Percentiles rank a stretch among this genome's conserved stretches.
Conservation (phyloP, 805 yeast genomes). For the Isabelozyma rhagii region DNA sequence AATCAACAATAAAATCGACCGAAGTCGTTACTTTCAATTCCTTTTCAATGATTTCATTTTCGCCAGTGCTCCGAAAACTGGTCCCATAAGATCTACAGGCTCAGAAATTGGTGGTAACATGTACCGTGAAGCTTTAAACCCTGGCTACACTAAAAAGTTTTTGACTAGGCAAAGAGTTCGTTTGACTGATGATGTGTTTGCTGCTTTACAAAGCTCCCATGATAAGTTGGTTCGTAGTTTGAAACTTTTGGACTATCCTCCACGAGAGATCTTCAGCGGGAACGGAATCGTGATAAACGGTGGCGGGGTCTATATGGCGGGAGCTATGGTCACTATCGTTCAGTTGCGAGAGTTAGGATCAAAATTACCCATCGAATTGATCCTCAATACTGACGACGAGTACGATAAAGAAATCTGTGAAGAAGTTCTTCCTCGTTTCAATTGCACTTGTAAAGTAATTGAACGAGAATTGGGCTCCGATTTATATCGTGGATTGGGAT, state of each 20-base stretch:
- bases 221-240: conserved; percentile 22
- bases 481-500: conserved; percentile 10
- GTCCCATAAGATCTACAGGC: too few relatives aligned
- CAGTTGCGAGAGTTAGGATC: conserved; percentile 32
- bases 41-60: conserved; percentile 10
- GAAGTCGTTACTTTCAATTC: conserved; percentile 2
- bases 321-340: conserved; percentile 25
- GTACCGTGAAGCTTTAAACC: neutral
- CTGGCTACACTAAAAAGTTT: neutral
- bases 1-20: neutral
- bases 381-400: conserved; percentile 21
- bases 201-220: conserved; percentile 22
- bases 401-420: conserved; percentile 26
- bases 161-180: conserved; percentile 1
- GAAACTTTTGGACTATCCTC: conserved; percentile 21
- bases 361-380: conserved; percentile 31
- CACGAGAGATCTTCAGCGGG: conserved; percentile 22
- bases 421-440: conserved; percentile 18
- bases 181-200: conserved; percentile 13
- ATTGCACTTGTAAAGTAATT: conserved; percentile 25
- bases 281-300: conserved; percentile 36
- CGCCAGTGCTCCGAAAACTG: conserved; percentile 9
- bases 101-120: conserved; percentile 4
- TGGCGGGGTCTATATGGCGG: conserved; percentile 22
- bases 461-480: conserved; percentile 22